These are phyloP conservation scores for Botrytis fabae DNA, from an alignment of 2,329 filamentous ascomycete species.

Conservation along the genomic window DNA sequence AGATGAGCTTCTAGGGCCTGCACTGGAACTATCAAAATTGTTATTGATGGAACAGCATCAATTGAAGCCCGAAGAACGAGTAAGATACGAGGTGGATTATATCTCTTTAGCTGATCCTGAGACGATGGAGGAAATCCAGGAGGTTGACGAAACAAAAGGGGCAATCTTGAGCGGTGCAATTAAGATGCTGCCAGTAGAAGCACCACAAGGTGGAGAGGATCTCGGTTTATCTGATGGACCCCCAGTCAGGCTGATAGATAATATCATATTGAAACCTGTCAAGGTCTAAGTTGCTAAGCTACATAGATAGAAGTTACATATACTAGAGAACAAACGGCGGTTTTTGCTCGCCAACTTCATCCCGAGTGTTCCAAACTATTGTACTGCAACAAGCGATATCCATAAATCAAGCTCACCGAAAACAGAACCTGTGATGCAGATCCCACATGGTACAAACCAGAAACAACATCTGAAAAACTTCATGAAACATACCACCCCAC, in stretches of 20 bases:
- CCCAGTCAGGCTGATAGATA: conserved; percentile 87
- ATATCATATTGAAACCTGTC: conserved; percentile 68
- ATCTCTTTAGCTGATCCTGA: conserved; percentile 86
- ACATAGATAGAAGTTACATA: neutral
- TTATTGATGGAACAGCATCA: conserved; percentile 61
- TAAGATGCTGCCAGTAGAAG: conserved; percentile 82
- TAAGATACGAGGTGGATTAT: conserved; percentile 83
- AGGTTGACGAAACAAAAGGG: conserved; percentile 68
- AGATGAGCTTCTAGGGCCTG: conserved; percentile 69
- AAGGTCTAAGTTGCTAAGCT: conserved; percentile 24
- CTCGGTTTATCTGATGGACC: conserved; percentile 72
- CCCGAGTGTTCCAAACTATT: neutral
- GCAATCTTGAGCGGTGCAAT: conserved; percentile 88
- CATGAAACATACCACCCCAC: neutral
- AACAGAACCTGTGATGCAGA: neutral
- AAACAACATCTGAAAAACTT: neutral
- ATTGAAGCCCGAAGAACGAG: conserved; percentile 59
- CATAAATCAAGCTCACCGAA: neutral
- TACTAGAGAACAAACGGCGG: neutral
- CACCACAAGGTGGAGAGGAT: conserved; percentile 68
- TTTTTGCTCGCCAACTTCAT: neutral
- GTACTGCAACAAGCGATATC: neutral
- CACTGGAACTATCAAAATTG: conserved; percentile 58
- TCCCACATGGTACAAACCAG: neutral
- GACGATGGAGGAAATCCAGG: conserved; percentile 74